Evolutionary conservation across 257 asterid species (phyloP), one percentile per base, ranked within the genome.

Genomic region (Nicotiana attenuata): DNA sequence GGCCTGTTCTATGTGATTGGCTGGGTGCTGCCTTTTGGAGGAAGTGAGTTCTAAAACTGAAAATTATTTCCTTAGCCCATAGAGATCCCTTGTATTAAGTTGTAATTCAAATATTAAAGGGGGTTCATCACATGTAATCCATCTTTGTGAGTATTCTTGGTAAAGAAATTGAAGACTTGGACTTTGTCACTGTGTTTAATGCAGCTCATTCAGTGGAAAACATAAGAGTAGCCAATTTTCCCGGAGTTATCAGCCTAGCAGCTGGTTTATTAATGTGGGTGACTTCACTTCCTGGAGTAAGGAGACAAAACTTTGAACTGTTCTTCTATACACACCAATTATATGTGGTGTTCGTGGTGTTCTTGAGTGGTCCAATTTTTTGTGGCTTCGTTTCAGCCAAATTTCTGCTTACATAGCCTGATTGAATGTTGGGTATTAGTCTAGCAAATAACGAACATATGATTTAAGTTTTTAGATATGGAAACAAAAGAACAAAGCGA

Each of bases 1-100:
- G 97, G 97, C 69, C 88, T 90, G 47, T 88, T 89, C 80, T 90
- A 80, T 65, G 87, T 83, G 50, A 80, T 90, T 53, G 91, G 84
- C 0, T 94, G 98, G 98, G 41, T 87, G 5, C 78, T 91, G 35
- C 24, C 93, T 94, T 82, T 38, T 41, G 57, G 38, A 82, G 4
- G 65, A 88, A 83, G 98, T 92, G 82, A 87, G 90, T 83, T 24
- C 61, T 55, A 55, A 16, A 16, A 55, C 20, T 55, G 56, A 55
- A 55, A 55, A 16, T 55, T 55, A 55, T 55, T 55, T 55, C 5
- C 19, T 19, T 55, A 14, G 20, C 20, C 20, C 61, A 55, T 55
- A 55, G 20, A 55, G n/a, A 55, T 55, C 17, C n/a, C 60, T 11
- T 50, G 13, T 50, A 50, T 3, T 50, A 11, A 45, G 52, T 45